These are phyloP conservation scores for Phytopythium kandeliae DNA, from an alignment of 352 stramenopile genomes.

Conservation along the genomic window DNA sequence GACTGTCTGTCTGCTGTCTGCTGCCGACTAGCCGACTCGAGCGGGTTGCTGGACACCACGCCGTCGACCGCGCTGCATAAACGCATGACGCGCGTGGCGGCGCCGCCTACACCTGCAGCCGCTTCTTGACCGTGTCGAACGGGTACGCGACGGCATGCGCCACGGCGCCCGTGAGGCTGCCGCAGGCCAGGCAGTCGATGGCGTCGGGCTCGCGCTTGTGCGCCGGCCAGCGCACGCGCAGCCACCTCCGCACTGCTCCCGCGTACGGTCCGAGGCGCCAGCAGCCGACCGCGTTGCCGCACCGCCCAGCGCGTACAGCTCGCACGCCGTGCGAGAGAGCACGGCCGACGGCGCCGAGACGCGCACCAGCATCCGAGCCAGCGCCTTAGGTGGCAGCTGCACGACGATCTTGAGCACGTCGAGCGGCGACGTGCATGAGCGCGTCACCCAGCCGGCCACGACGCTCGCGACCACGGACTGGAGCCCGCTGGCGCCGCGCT, in stretches of 20 bases:
- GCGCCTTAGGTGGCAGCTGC: too few species aligned
- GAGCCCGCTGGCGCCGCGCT: conserved; percentile 17
- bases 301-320: conserved; percentile 67
- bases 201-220: conserved; percentile 63
- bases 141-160: conserved; percentile 82
- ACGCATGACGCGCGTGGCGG: too few species aligned
- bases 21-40: too few species aligned
- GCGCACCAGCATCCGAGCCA: too few species aligned
- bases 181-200: conserved; percentile 74
- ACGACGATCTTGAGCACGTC: conserved; percentile 86
- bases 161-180: conserved; percentile 59
- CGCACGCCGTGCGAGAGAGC: conserved; percentile 34
- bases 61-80: too few species aligned
- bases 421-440: conserved; percentile 73
- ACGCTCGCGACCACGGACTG: conserved; percentile 69
- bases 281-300: conserved; percentile 69
- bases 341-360: too few species aligned
- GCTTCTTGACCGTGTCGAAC: conserved; percentile 84
- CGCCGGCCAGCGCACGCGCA: conserved; percentile 52
- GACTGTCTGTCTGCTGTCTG: too few species aligned
- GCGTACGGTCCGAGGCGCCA: conserved; percentile 73
- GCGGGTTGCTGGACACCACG: too few species aligned
- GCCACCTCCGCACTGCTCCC: too few species aligned
- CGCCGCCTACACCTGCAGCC: conserved; percentile 60
- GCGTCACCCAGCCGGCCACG: conserved; percentile 74